A percentile compares a stretch with the other conserved stretches of the same genome.
These are phyloP conservation scores for Tolypocladium cylindrosporum DNA, from an alignment of 2,329 filamentous ascomycete genomes.

Conservation along the genomic window DNA sequence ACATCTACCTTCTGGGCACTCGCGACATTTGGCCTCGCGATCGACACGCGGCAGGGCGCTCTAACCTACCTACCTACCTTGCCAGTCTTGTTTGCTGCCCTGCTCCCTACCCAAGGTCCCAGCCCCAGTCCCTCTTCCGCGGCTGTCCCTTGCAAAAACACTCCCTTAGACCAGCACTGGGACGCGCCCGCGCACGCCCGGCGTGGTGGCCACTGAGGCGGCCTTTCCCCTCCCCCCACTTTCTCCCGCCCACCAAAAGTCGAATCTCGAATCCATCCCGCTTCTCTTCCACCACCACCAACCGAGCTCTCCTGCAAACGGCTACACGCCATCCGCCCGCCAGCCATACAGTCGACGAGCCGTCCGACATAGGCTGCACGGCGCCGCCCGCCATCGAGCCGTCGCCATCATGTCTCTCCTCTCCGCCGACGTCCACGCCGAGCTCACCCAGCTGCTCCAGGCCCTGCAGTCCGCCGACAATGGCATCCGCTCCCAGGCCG, in stretches of 20 bases:
- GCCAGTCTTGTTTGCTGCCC: background rate
- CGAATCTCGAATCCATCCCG: constrained; percentile 4
- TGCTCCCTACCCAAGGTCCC: background rate
- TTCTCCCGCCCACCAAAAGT: constrained; percentile 13
- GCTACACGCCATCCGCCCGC: constrained; percentile 3
- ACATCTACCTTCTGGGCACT: background rate
- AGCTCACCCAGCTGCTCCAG: constrained; percentile 77
- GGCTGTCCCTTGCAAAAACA: background rate
- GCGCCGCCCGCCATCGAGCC: constrained; percentile 11
- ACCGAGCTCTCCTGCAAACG: constrained; percentile 1
- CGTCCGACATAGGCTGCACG: constrained; percentile 9
- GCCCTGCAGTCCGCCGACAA: constrained; percentile 89
- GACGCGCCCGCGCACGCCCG: background rate
- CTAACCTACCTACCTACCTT: background rate
- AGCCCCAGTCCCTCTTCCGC: background rate
- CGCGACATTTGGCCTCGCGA: background rate
- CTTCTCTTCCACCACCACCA: constrained; percentile 5
- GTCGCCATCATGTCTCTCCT: constrained; percentile 62
- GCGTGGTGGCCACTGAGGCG: background rate
- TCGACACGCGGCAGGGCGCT: background rate
- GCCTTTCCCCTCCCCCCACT: constrained; percentile 14
- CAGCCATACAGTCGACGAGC: constrained; percentile 2
- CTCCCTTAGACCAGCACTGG: background rate
- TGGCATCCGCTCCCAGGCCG: constrained; percentile 69
- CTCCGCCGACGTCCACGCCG: constrained; percentile 70